phyloP scores from a whole-genome alignment of 2,329 filamentous ascomycete species.

The Beauveria sp. region DNA sequence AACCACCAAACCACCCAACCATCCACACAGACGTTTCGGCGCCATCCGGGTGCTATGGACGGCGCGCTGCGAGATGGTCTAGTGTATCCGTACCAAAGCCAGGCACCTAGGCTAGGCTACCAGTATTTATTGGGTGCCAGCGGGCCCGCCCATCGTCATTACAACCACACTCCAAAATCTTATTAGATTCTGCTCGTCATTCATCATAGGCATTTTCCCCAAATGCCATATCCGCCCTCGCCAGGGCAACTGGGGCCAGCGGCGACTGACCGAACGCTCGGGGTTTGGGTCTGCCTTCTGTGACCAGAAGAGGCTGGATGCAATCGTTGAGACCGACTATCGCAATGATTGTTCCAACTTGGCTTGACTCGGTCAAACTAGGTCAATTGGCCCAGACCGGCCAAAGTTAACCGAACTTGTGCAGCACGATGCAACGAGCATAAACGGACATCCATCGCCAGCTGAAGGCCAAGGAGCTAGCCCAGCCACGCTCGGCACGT shows the following conservation, averaged over 20 bases:
- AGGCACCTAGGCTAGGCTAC: neutral
- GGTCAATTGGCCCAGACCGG: neutral
- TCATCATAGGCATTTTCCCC: neutral
- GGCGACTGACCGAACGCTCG: neutral
- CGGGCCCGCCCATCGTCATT: conserved; percentile 3
- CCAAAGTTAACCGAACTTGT: neutral
- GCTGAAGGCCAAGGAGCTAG: conserved; percentile 4
- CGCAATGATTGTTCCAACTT: neutral
- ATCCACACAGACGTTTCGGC: neutral
- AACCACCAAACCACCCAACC: neutral
- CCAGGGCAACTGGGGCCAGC: neutral
- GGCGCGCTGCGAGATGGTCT: neutral
- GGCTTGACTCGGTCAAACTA: too few species aligned
- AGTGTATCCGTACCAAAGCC: neutral
- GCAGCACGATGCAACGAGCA: neutral
- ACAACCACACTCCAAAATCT: conserved; percentile 1
- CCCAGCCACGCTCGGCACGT: neutral
- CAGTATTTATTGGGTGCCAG: neutral
- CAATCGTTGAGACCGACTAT: neutral
- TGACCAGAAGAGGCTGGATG: neutral
- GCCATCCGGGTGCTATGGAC: neutral
- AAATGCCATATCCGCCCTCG: conserved; percentile 5
- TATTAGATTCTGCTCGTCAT: conserved; percentile 3
- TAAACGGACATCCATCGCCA: neutral
- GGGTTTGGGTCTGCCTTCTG: neutral